Percentiles rank a stretch among this genome's conserved stretches.
phyloP scores from a whole-genome alignment of 2,329 filamentous ascomycete genomes.

The Fonsecaea nubica region DNA sequence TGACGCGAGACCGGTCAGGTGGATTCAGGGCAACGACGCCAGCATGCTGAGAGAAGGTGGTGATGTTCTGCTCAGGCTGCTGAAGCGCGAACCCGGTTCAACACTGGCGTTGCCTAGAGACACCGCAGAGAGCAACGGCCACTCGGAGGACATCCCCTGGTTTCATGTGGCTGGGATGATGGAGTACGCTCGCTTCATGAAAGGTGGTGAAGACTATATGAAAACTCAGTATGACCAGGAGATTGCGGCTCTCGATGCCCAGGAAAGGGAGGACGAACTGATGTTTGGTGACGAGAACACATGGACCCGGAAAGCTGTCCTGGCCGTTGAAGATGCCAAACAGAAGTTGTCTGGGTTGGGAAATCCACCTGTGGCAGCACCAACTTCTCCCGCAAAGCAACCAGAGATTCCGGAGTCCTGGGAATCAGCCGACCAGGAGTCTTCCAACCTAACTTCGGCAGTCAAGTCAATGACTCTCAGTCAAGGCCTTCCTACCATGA shows the following conservation, averaged over 20 bases:
- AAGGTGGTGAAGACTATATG: slow-evolving; percentile 90
- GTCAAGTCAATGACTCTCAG: slow-evolving; percentile 40
- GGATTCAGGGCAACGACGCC: slow-evolving; percentile 87
- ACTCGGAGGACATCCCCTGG: slow-evolving; percentile 85
- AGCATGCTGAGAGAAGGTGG: slow-evolving; percentile 80
- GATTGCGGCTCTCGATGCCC: slow-evolving; percentile 72
- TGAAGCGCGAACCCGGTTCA: slow-evolving; percentile 78
- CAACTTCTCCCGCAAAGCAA: slow-evolving; percentile 38
- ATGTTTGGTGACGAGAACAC: slow-evolving; percentile 92
- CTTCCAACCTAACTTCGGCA: slow-evolving; percentile 39
- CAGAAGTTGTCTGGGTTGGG: slow-evolving; percentile 74
- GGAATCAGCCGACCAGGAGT: slow-evolving; percentile 26
- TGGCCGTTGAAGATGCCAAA: slow-evolving; percentile 74
- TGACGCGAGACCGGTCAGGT: slow-evolving; percentile 86
- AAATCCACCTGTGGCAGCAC: slow-evolving; percentile 63
- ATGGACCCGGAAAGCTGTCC: slow-evolving; percentile 86
- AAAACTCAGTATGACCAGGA: slow-evolving; percentile 78
- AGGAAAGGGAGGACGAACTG: slow-evolving; percentile 87
- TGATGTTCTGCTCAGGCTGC: slow-evolving; percentile 86
- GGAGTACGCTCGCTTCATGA: slow-evolving; percentile 95
- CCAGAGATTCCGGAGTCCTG: slow-evolving; percentile 31
- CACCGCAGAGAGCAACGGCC: slow-evolving; percentile 71
- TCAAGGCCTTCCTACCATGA: slow-evolving; percentile 35
- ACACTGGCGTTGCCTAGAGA: slow-evolving; percentile 89
- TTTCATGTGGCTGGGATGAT: slow-evolving; percentile 91